Percentiles rank a stretch among this genome's conserved stretches.
Evolutionary conservation across 2,329 filamentous ascomycete genomes (phyloP).

Genomic region (Hymenoscyphus albidus): DNA sequence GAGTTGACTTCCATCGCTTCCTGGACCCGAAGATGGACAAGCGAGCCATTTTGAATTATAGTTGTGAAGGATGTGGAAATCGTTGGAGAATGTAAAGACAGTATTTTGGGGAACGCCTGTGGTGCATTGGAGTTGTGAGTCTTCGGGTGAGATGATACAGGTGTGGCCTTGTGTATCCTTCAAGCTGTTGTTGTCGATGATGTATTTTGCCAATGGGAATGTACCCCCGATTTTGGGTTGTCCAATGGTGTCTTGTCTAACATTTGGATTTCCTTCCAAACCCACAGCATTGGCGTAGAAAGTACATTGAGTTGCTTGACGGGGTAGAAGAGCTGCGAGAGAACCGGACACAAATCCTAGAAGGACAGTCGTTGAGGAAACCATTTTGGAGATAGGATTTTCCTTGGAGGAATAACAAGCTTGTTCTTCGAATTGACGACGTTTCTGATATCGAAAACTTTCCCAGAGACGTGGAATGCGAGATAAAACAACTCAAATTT

Average conservation of each 20-base stretch:
- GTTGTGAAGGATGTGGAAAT: slow-evolving; percentile 22
- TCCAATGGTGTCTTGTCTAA: slow-evolving; percentile 26
- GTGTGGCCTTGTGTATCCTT: slow-evolving; percentile 24
- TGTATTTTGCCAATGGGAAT: slow-evolving; percentile 25
- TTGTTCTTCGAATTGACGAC: neutral
- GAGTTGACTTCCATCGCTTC: slow-evolving; percentile 27
- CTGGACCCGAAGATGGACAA: slow-evolving; percentile 28
- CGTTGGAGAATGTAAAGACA: slow-evolving; percentile 24
- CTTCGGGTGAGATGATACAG: slow-evolving; percentile 26
- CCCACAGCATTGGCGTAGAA: slow-evolving; percentile 29
- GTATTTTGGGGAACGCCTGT: slow-evolving; percentile 15
- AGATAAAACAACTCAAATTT: neutral
- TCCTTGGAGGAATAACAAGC: neutral
- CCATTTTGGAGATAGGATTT: neutral
- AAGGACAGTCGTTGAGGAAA: neutral
- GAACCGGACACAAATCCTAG: neutral
- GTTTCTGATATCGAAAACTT: neutral
- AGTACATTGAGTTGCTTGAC: slow-evolving; percentile 25
- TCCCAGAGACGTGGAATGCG: neutral
- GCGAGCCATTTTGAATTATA: slow-evolving; percentile 25
- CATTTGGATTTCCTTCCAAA: slow-evolving; percentile 17
- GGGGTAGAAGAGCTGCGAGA: slow-evolving; percentile 21
- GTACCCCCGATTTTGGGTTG: slow-evolving; percentile 27
- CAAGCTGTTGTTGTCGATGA: slow-evolving; percentile 22
- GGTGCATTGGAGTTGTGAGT: slow-evolving; percentile 28